Percentiles rank a stretch among this genome's conserved stretches.
Evolutionary conservation across 768 basidiomycete genomes (phyloP).

Genomic region (Lactifluus piperatus): DNA sequence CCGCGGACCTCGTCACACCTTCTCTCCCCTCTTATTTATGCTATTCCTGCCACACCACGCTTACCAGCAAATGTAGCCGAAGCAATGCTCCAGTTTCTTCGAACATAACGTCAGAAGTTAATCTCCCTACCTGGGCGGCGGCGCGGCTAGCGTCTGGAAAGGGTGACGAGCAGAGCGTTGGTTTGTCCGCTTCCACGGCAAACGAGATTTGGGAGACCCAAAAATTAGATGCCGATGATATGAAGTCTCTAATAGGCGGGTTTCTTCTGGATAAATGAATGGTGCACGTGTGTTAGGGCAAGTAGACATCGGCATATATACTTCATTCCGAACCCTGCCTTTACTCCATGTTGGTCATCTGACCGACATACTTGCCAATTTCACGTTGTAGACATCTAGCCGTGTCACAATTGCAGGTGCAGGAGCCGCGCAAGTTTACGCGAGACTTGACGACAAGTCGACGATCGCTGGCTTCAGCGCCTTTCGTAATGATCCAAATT

Average conservation of each 20-base stretch:
- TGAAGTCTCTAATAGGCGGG: constrained; percentile 32
- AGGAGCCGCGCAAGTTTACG: too few relatives aligned
- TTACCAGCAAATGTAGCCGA: constrained; percentile 50
- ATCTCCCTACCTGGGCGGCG: constrained; percentile 23
- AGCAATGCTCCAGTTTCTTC: constrained; percentile 20
- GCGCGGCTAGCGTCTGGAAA: background rate
- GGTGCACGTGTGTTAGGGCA: background rate
- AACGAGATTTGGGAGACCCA: constrained; percentile 28
- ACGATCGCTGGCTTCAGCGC: too few relatives aligned
- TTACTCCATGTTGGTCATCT: too few relatives aligned
- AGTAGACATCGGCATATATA: background rate
- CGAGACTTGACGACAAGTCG: too few relatives aligned
- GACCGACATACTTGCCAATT: background rate
- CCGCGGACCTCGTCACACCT: background rate
- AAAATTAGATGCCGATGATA: constrained; percentile 28
- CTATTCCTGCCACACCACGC: constrained; percentile 53
- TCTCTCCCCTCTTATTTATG: constrained; percentile 41
- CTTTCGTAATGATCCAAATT: background rate
- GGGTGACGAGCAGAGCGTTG: background rate
- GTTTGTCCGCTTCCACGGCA: background rate
- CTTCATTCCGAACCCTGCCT: too few relatives aligned
- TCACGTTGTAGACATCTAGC: background rate
- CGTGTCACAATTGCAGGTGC: too few relatives aligned
- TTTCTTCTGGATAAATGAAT: constrained; percentile 31
- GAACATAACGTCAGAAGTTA: background rate